phyloP scores from a whole-genome alignment of 768 basidiomycete species.

The Basidioascus undulatus region DNA sequence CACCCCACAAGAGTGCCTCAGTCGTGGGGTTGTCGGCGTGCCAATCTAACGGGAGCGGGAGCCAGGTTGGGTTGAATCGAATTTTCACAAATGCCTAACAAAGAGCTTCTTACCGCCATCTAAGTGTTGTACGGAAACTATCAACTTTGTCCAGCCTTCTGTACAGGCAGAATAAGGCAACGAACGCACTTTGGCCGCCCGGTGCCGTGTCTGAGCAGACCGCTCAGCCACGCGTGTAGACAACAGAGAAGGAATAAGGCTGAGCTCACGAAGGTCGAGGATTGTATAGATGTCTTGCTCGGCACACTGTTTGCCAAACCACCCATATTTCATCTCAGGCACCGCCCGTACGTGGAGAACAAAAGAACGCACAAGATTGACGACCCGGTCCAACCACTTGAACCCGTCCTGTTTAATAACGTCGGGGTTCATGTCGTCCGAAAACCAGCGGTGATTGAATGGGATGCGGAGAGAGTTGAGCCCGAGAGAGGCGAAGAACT shows the following conservation, averaged over 20 bases:
- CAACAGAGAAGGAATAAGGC: no score
- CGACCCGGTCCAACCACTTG: conserved; percentile 61
- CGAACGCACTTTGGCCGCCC: conserved; percentile 17
- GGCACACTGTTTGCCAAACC: conserved; percentile 26
- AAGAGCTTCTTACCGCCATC: no score
- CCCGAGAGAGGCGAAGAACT: conserved; percentile 51
- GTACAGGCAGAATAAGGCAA: no score
- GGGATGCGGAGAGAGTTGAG: conserved; percentile 37
- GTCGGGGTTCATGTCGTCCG: conserved; percentile 52
- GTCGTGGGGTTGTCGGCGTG: conserved; percentile 48
- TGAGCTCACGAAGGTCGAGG: conserved; percentile 57
- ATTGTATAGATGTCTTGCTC: conserved; percentile 49
- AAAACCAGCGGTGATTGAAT: conserved; percentile 44
- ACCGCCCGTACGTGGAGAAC: no score
- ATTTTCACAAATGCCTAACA: no score
- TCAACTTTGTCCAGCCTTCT: no score
- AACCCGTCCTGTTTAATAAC: conserved; percentile 50
- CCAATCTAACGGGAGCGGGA: no score
- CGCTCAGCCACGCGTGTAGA: no score
- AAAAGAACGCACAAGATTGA: conserved; percentile 24
- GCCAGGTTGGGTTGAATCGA: no score
- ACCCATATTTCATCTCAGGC: not conserved
- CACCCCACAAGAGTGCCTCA: conserved; percentile 40
- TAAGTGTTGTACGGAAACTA: no score
- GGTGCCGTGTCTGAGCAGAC: conserved; percentile 35